Evolutionary conservation across 1,284 basidiomycete genomes (phyloP).

Genomic region (Boletellus deceptivus): DNA sequence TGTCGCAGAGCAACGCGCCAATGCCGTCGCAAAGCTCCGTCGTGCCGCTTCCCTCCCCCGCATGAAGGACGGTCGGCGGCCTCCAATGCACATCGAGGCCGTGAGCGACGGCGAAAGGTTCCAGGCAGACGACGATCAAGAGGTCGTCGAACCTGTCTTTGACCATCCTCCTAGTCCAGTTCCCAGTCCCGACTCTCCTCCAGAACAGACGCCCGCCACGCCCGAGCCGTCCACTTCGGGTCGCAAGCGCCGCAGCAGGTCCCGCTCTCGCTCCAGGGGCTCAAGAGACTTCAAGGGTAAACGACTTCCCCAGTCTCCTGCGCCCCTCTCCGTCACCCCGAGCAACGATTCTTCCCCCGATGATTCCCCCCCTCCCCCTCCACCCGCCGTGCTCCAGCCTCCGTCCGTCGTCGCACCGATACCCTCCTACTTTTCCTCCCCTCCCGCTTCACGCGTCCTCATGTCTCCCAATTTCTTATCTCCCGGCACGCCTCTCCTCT

Average conservation of each 20-base stretch:
- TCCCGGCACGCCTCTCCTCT: conserved; percentile 51
- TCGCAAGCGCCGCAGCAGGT: conserved; percentile 66
- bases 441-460: conserved; percentile 49
- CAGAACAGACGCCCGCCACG: conserved; percentile 31
- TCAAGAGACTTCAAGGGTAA: conserved; percentile 72
- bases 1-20: conserved; percentile 71
- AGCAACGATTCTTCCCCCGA: conserved; percentile 69
- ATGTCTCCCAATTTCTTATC: conserved; percentile 52
- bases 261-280: conserved; percentile 69
- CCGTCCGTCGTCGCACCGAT: conserved; percentile 59
- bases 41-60: conserved; percentile 86
- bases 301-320: conserved; percentile 45
- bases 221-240: conserved; percentile 39
- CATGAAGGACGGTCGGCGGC: conserved; percentile 82
- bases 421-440: conserved; percentile 56
- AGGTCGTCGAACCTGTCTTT: conserved; percentile 26
- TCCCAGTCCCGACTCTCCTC: conserved; percentile 17
- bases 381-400: conserved; percentile 42
- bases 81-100: conserved; percentile 77
- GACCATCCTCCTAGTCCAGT: conserved; percentile 19
- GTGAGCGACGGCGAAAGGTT: conserved; percentile 73
- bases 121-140: conserved; percentile 37
- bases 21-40: conserved; percentile 85
- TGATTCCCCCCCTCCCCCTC: conserved; percentile 44
- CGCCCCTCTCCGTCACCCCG: conserved; percentile 41